Conservation (phyloP, 148 eudicot species). For the Tetragonia tetragonoides region DNA sequence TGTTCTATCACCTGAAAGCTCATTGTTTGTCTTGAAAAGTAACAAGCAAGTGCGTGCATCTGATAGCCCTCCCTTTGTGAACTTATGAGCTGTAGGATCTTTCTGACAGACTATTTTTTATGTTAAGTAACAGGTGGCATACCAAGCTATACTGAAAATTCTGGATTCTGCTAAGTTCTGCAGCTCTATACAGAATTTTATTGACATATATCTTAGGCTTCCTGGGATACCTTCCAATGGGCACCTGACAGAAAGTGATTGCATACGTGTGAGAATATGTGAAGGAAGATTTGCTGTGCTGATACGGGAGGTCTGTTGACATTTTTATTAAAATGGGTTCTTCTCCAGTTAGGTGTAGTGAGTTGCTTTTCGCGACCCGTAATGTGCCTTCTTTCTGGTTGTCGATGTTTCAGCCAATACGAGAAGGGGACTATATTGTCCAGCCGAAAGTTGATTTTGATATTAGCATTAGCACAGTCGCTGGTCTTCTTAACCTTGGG, state of each 20-base stretch:
- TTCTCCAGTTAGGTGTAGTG: neutral
- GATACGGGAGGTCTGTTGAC: constrained; percentile 78
- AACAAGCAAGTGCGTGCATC: constrained; percentile 71
- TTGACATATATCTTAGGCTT: constrained; percentile 79
- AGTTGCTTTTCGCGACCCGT: neutral
- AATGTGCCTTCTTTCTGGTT: constrained; percentile 9
- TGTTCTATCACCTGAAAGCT: constrained; percentile 97
- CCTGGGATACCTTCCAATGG: constrained; percentile 88
- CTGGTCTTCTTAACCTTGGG: constrained; percentile 99
- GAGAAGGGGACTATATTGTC: constrained; percentile 92
- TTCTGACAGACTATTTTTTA: constrained; percentile 9
- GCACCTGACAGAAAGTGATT: constrained; percentile 83
- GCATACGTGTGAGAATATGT: constrained; percentile 92
- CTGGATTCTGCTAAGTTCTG: constrained; percentile 79
- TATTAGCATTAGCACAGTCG: constrained; percentile 87
- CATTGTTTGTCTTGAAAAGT: constrained; percentile 93
- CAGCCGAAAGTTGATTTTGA: constrained; percentile 99
- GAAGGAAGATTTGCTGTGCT: constrained; percentile 97
- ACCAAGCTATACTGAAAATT: constrained; percentile 81
- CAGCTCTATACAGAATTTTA: constrained; percentile 92
- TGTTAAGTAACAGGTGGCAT: constrained; percentile 52
- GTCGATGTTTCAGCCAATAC: constrained; percentile 62
- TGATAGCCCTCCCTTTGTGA: constrained; percentile 3
- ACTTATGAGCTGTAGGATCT: neutral
- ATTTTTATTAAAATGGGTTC: neutral